Base-by-base conservation (phyloP, 306 rosid species). In the Begonia fuchsioides region DNA sequence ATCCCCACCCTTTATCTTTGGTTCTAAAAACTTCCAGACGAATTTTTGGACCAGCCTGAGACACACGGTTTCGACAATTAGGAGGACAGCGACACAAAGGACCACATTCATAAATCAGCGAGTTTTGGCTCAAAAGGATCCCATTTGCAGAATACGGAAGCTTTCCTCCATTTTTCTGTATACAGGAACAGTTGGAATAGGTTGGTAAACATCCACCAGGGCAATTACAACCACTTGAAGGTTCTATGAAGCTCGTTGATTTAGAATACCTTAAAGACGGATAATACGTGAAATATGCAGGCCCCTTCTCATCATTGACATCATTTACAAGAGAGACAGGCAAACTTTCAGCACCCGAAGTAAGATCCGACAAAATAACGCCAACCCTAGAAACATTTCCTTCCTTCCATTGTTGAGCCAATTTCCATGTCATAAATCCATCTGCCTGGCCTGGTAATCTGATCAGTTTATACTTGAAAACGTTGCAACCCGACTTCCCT, bases 311-410 rank as follows among this genome's bases (percentile, higher is more conserved):
- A 3, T 51, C 67, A 63, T 88, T 95, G 56, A 88, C 82, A 61
- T 83, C 97, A 53, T 88, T 84, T 44, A 84, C 95, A 58, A 88
- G 86, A 64, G 95, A 84, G 51, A 88, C 97, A 6, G 95, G 95
- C 15, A 78, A 16, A 38, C 60, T 84, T 68, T 88, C 97, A 35
- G 78, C 87, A 12, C 94, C 94, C 11, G 93, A 83, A 52, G 94
- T 76, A 67, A 87, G 93, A 73, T 87, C 93, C 0, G 94, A 90
- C 68, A 87, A 71, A 68, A 87, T 80, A 66, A 80, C 74, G 35
- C 94, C 96, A 0, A 60, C 49, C 73, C 94, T 78, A 20, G 93
- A 63, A 55, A 51, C 66, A 54, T 60, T 52, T 61, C 69, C 71
- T 17, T 74, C 77, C 11, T 68, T 83, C 96, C 94, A 87, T 65